Evolutionary conservation across 805 yeast genomes (phyloP).

Genomic region (Lipomyces yamanashiensis): DNA sequence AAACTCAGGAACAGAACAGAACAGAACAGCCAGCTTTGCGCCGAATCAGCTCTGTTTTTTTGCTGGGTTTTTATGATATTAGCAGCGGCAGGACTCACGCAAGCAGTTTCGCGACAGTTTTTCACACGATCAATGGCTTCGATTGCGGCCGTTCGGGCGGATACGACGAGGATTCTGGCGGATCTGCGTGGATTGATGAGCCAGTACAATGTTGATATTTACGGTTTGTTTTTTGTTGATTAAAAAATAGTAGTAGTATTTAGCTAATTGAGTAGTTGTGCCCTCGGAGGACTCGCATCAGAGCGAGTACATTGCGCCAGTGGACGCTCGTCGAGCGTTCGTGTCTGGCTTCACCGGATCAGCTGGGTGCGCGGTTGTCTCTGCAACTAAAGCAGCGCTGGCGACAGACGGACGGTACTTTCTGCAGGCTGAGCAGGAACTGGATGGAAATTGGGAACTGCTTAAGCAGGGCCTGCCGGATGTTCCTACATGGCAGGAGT

Average conservation of each 20-base stretch:
- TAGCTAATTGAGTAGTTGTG: slow-evolving; percentile 46
- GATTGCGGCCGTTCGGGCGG: slow-evolving; percentile 19
- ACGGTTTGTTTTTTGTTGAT: slow-evolving; percentile 45
- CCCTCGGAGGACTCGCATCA: slow-evolving; percentile 95
- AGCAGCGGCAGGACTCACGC: neutral
- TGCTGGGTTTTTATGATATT: too few species aligned
- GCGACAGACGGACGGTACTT: slow-evolving; percentile 96
- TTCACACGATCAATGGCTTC: neutral
- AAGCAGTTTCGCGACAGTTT: neutral
- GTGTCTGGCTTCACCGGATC: slow-evolving; percentile 89
- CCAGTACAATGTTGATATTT: slow-evolving; percentile 66
- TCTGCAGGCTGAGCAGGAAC: slow-evolving; percentile 83
- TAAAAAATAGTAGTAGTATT: neutral
- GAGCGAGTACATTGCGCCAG: slow-evolving; percentile 81
- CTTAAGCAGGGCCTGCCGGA: slow-evolving; percentile 80
- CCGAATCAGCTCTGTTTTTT: too few species aligned
- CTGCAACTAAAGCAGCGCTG: slow-evolving; percentile 70
- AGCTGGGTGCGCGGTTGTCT: slow-evolving; percentile 89
- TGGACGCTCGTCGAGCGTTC: slow-evolving; percentile 81
- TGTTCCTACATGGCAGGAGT: slow-evolving; percentile 77
- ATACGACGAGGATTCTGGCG: slow-evolving; percentile 53
- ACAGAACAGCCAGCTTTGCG: too few species aligned
- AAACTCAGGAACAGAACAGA: too few species aligned
- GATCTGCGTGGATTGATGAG: slow-evolving; percentile 69
- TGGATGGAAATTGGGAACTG: slow-evolving; percentile 77